Evolutionary conservation across 202 grass and related monocot genomes (phyloP).

Genomic region (Musa balbisiana): DNA sequence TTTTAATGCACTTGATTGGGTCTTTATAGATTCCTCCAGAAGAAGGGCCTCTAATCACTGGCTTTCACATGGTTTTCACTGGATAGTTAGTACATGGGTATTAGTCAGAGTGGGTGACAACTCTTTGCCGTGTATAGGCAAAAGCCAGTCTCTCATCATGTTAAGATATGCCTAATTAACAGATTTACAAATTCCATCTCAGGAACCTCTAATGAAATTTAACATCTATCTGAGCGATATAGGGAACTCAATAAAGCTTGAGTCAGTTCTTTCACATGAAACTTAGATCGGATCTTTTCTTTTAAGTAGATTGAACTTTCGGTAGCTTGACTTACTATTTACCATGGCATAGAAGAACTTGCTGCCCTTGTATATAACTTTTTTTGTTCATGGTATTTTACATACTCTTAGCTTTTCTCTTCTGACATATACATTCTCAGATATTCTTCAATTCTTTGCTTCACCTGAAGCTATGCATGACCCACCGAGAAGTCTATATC

Average conservation of each 20-base stretch:
- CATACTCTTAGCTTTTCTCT: too few species aligned
- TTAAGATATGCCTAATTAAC: background rate
- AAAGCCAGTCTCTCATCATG: background rate
- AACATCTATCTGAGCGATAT: background rate
- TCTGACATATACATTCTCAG: too few species aligned
- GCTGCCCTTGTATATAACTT: background rate
- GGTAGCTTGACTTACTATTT: background rate
- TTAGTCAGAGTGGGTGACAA: too few species aligned
- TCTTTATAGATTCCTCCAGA: background rate
- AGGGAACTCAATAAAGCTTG: background rate
- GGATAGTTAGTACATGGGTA: background rate
- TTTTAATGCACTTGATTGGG: too few species aligned
- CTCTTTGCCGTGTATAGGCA: too few species aligned
- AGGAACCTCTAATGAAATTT: background rate
- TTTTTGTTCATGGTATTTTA: background rate
- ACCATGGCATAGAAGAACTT: background rate
- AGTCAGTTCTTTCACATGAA: background rate
- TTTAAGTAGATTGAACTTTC: background rate
- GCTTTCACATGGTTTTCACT: background rate
- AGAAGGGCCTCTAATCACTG: background rate
- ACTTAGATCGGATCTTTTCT: background rate
- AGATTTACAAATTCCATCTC: background rate
- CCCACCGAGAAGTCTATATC: background rate
- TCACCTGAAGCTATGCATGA: background rate
- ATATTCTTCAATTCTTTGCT: background rate